phyloP scores from a whole-genome alignment of 2,329 filamentous ascomycete genomes.

The Trichoderma cornu-damae region DNA sequence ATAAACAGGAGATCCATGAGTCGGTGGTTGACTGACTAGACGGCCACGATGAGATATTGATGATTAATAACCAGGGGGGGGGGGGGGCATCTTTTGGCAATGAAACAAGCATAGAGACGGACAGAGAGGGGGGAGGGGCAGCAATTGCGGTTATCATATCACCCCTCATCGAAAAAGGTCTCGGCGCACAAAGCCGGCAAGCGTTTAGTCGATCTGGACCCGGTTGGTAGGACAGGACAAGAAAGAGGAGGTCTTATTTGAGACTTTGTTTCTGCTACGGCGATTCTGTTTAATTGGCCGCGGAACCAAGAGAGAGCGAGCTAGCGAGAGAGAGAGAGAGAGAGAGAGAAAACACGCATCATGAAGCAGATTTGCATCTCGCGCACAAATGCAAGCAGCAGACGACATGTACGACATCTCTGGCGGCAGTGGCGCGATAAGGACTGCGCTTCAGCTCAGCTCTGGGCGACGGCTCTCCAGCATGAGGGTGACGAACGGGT shows the following conservation, averaged over 20 bases:
- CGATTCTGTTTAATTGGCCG: neutral
- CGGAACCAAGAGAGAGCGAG: neutral
- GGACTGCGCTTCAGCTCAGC: neutral
- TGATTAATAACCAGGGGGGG: neutral
- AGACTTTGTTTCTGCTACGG: neutral
- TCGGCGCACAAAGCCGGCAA: neutral
- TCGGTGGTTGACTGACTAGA: conserved; percentile 1
- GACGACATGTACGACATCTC: conserved; percentile 14
- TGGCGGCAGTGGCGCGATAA: conserved; percentile 11
- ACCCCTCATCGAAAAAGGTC: conserved; percentile 19
- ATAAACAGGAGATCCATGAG: neutral
- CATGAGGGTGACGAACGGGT: conserved; percentile 4
- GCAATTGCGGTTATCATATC: conserved; percentile 19
- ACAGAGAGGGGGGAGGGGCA: conserved; percentile 13
- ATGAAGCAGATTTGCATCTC: neutral
- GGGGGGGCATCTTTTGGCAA: conserved; percentile 7
- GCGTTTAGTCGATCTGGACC: conserved; percentile 1
- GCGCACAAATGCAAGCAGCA: conserved; percentile 9
- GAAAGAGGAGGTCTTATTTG: neutral
- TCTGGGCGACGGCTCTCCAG: neutral
- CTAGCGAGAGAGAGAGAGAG: neutral
- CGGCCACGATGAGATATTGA: neutral
- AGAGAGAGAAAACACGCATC: no score
- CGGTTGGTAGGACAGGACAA: conserved; percentile 4
- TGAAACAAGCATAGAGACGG: neutral